Conservation (phyloP, 495 filamentous ascomycete genomes). For the Penicillium macrosclerotiorum region DNA sequence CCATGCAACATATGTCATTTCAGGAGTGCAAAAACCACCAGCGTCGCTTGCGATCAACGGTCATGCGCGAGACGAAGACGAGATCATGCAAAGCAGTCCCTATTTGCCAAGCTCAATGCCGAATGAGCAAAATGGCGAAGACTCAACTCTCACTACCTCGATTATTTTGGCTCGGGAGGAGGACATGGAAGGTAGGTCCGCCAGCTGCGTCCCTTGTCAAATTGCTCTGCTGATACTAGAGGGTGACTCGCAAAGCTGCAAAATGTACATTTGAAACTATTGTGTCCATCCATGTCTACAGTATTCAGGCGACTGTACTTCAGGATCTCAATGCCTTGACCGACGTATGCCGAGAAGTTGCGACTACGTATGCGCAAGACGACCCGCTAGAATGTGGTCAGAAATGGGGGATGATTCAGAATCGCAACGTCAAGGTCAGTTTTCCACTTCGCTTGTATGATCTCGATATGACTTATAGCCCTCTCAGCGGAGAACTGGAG, state of each 20-base stretch:
- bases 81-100: conserved; percentile 70
- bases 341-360: conserved; percentile 61
- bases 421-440: conserved; percentile 58
- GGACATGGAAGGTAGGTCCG: conserved; percentile 62
- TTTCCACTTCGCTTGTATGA: background rate
- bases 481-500: conserved; percentile 48
- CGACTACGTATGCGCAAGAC: conserved; percentile 51
- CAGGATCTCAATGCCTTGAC: conserved; percentile 76
- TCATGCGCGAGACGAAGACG: conserved; percentile 57
- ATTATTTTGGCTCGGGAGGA: conserved; percentile 80
- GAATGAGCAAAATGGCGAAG: conserved; percentile 40
- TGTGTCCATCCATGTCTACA: conserved; percentile 81
- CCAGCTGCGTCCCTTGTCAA: background rate
- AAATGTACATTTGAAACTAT: conserved; percentile 68
- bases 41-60: conserved; percentile 34
- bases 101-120: conserved; percentile 60
- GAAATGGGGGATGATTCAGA: conserved; percentile 69
- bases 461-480: conserved; percentile 10
- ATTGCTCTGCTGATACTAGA: background rate
- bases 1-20: conserved; percentile 84
- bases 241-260: conserved; percentile 47
- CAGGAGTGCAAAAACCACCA: conserved; percentile 52
- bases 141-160: conserved; percentile 44
- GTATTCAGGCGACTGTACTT: conserved; percentile 66
- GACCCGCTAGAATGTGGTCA: conserved; percentile 60